phyloP scores from a whole-genome alignment of 352 stramenopile species.

The Pythium aristosporum region DNA sequence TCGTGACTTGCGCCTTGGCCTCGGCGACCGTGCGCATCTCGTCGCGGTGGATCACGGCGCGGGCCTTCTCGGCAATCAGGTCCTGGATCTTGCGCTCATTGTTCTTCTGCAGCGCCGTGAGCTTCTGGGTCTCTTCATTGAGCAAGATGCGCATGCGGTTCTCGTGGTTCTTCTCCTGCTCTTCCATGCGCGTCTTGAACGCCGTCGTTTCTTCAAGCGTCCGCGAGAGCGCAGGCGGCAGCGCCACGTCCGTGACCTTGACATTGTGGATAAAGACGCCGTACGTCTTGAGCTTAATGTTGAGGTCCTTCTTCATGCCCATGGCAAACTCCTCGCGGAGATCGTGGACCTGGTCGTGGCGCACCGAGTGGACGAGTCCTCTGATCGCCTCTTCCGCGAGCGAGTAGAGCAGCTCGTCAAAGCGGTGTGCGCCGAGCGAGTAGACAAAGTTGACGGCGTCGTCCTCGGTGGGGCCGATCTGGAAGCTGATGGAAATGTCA shows the following conservation, averaged over 20 bases:
- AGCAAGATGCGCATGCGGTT: conserved; percentile 83
- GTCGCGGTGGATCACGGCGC: conserved; percentile 70
- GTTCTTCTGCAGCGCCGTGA: conserved; percentile 77
- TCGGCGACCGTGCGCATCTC: conserved; percentile 76
- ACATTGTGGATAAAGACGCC: conserved; percentile 88
- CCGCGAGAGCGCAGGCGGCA: conserved; percentile 57
- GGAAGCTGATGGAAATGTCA: conserved; percentile 87
- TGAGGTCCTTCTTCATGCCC: conserved; percentile 85
- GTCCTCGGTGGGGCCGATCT: conserved; percentile 76
- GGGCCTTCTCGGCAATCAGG: conserved; percentile 60
- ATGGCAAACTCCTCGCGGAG: conserved; percentile 77
- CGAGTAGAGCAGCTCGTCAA: conserved; percentile 83
- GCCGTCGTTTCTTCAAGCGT: conserved; percentile 80
- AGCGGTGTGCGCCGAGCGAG: conserved; percentile 71
- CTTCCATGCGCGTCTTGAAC: conserved; percentile 87
- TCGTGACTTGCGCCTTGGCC: conserved; percentile 69
- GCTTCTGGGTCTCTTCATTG: conserved; percentile 82
- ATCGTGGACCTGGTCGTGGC: conserved; percentile 82
- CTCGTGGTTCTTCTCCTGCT: conserved; percentile 90
- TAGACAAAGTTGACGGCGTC: conserved; percentile 86
- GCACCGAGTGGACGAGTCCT: conserved; percentile 75
- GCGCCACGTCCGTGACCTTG: conserved; percentile 84
- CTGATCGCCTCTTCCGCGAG: conserved; percentile 77
- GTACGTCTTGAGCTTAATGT: conserved; percentile 63
- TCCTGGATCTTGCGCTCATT: conserved; percentile 81